Conservation (phyloP, 2,329 filamentous ascomycete genomes). For the Teratosphaeria pseudoeucalypti region DNA sequence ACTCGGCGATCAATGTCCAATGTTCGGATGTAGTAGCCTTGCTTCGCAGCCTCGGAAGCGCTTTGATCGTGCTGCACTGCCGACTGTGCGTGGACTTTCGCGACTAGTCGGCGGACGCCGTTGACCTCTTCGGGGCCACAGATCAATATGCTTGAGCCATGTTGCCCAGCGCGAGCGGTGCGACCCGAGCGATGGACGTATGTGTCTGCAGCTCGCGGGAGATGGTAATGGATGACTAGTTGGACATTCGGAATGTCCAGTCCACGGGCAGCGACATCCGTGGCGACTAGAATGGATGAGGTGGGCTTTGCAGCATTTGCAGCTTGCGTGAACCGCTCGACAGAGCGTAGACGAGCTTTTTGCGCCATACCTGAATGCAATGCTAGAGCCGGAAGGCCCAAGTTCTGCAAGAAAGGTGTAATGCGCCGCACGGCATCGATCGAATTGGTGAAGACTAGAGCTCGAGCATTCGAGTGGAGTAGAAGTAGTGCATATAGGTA, state of each 20-base stretch:
- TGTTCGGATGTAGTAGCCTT: constrained; percentile 61
- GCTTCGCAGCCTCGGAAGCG: constrained; percentile 38
- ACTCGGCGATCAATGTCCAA: constrained; percentile 76
- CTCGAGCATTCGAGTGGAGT: constrained; percentile 68
- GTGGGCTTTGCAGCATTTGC: constrained; percentile 30
- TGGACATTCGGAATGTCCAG: constrained; percentile 88
- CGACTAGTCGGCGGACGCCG: constrained; percentile 70
- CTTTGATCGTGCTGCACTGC: constrained; percentile 28
- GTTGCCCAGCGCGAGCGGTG: constrained; percentile 71
- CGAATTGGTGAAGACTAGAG: constrained; percentile 89
- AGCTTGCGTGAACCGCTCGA: constrained; percentile 67
- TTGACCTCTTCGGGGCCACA: constrained; percentile 86
- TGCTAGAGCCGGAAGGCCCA: constrained; percentile 64
- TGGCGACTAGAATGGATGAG: constrained; percentile 70
- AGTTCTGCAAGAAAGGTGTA: constrained; percentile 70
- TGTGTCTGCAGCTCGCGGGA: constrained; percentile 79
- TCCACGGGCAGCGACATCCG: constrained; percentile 85
- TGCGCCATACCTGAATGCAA: constrained; percentile 93
- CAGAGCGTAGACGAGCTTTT: constrained; percentile 83
- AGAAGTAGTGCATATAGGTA: constrained; percentile 84
- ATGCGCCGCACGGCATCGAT: constrained; percentile 85
- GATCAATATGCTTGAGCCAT: constrained; percentile 74
- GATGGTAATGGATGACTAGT: constrained; percentile 87
- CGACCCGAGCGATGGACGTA: constrained; percentile 95
- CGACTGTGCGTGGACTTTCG: constrained; percentile 67